These are phyloP conservation scores for Sicyos edulis DNA, from an alignment of 306 rosid species.

Conservation along the genomic window DNA sequence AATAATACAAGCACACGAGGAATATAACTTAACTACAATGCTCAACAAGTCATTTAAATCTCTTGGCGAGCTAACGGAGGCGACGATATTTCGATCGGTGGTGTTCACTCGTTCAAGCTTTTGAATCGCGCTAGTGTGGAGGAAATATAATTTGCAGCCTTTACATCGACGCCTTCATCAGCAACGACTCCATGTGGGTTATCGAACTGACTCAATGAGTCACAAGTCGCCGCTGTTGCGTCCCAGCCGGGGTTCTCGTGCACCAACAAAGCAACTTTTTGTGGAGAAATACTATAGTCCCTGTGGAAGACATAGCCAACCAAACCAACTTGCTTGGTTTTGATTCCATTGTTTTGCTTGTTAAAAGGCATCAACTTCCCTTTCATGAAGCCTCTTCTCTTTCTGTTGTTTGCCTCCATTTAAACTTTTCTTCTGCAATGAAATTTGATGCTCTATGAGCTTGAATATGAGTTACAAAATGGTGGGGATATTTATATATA, in stretches of 20 bases:
- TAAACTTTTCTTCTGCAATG: background rate
- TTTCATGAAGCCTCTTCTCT: conserved; percentile 53
- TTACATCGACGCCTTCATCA: conserved; percentile 59
- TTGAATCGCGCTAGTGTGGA: conserved; percentile 55
- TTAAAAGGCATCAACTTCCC: conserved; percentile 51
- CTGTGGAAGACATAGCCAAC: conserved; percentile 41
- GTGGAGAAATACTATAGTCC: conserved; percentile 28
- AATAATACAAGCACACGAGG: background rate
- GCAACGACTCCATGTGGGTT: conserved; percentile 29
- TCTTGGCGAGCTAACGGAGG: background rate
- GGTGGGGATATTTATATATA: too few species aligned
- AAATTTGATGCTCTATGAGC: background rate
- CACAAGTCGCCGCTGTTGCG: background rate
- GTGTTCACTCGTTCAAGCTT: conserved; percentile 42
- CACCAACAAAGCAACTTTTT: conserved; percentile 36
- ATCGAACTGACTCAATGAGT: conserved; percentile 26
- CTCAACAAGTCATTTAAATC: background rate
- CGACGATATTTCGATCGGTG: conserved; percentile 7
- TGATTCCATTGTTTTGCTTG: conserved; percentile 39
- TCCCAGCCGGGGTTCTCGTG: conserved; percentile 15
- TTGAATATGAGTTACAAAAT: background rate
- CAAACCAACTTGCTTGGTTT: conserved; percentile 41
- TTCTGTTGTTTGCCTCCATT: conserved; percentile 29
- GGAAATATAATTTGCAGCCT: conserved; percentile 57
- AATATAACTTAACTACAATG: background rate